Conservation (phyloP, 192 early-diverging fungal species). For the Coemansia sp. region DNA sequence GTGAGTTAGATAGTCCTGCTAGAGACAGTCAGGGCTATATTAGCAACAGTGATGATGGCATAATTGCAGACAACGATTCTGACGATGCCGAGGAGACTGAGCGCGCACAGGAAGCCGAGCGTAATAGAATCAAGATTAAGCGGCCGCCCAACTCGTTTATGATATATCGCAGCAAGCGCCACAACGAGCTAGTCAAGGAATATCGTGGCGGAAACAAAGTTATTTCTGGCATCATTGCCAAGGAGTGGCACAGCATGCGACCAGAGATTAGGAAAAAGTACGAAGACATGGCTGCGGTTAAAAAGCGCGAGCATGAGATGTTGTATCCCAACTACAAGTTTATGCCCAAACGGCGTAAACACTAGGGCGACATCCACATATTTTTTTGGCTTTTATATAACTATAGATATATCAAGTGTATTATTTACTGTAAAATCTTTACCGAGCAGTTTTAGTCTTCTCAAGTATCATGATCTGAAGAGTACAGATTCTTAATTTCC, state of each 20-base stretch:
- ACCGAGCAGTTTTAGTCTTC: no score
- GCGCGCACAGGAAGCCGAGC: conserved; percentile 22
- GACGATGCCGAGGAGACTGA: conserved; percentile 1
- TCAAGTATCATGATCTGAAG: no score
- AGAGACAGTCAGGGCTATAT: conserved; percentile 12
- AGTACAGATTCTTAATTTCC: no score
- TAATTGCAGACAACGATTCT: conserved; percentile 4
- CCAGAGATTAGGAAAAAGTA: conserved; percentile 27
- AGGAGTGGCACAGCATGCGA: conserved; percentile 41
- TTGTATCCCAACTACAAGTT: conserved; percentile 53
- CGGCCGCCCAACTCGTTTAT: conserved; percentile 52
- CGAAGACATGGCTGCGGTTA: conserved; percentile 37
- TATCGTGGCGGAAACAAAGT: conserved; percentile 51
- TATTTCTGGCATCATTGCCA: conserved; percentile 42
- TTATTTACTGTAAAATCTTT: background rate
- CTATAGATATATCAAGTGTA: no score
- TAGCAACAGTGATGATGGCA: conserved; percentile 2
- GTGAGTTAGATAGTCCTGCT: background rate
- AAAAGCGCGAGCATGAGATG: conserved; percentile 48
- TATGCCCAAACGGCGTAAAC: conserved; percentile 39
- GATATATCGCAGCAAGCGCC: conserved; percentile 44
- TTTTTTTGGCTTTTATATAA: background rate
- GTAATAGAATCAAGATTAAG: conserved; percentile 45
- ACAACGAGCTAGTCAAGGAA: conserved; percentile 44
- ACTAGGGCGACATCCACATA: background rate